These are phyloP conservation scores for Cryphonectria carpinicola DNA, from an alignment of 2,329 filamentous ascomycete species.

Conservation along the genomic window DNA sequence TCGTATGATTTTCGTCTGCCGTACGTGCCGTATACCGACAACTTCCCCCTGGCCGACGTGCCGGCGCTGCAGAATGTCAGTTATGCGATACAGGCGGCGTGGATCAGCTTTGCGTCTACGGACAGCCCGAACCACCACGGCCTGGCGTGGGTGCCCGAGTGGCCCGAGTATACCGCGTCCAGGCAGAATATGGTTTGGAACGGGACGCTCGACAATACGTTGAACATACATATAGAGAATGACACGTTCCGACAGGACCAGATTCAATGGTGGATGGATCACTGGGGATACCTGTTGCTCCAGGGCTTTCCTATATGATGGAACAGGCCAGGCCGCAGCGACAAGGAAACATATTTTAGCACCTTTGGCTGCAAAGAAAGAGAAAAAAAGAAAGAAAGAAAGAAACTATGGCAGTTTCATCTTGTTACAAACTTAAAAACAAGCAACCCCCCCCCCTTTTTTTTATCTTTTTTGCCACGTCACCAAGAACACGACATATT, in stretches of 20 bases:
- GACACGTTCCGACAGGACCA: slow-evolving; percentile 12
- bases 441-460: no score
- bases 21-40: slow-evolving; percentile 13
- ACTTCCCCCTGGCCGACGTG: slow-evolving; percentile 10
- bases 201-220: slow-evolving; percentile 8
- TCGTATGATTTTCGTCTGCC: slow-evolving; percentile 16
- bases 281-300: slow-evolving; percentile 13
- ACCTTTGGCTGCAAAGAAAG: neutral
- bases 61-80: slow-evolving; percentile 12
- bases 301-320: slow-evolving; percentile 14
- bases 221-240: slow-evolving; percentile 15
- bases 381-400: no score
- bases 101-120: slow-evolving; percentile 12
- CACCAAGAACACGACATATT: no score
- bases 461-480: no score
- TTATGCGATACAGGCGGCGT: slow-evolving; percentile 12
- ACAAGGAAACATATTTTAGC: no score
- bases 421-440: neutral
- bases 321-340: neutral
- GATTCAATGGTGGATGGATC: slow-evolving; percentile 17
- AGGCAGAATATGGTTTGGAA: slow-evolving; percentile 17
- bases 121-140: slow-evolving; percentile 14
- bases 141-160: neutral
- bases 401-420: neutral
- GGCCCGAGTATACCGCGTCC: slow-evolving; percentile 14